Base-by-base conservation (phyloP, 306 rosid species). In the Leucaena leucocephala region DNA sequence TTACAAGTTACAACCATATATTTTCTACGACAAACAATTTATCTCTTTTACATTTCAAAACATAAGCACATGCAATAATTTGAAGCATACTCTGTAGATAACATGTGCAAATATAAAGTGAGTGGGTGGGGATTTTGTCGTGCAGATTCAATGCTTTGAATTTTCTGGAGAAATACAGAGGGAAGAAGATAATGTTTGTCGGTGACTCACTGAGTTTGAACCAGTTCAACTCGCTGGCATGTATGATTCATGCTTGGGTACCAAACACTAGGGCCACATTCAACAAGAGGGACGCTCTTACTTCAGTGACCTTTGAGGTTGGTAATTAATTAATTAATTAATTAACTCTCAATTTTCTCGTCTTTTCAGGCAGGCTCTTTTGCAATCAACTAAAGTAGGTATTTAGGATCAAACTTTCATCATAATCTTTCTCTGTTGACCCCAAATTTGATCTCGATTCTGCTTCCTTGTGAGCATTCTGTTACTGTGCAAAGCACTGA, bases 181-280 rank as follows among this genome's bases (percentile, higher is more conserved):
- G 98, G 71, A 92, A 95, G 88, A 95, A 90, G 91, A 88, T 95
- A 3, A 95, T 92, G 98, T 95, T 92, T 63, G 98, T 95, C 13
- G 98, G 98, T 16, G 98, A 95, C 44, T 95, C 98, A 1, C 75
- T 92, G 90, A 92, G 98, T 73, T 75, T 85, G 78, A 95, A 95
- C 76, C 98, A 95, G 79, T 95, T 93, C 86, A 87, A 87, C 36
- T 95, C 98, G 21, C 70, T 95, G 71, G 84, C 97, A 1, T 95
- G 98, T 87, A 87, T 95, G 98, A 57, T 95, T 83, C 88, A 95
- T 76, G 88, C 98, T 48, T 89, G 85, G 92, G 86, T 92, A 0
- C 98, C 98, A 0, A 91, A 89, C 4, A 81, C 98, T 4, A 92
- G 67, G 80, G 71, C 88, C 67, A 74, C 88, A 0, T 82, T 83